phyloP scores from a whole-genome alignment of 495 filamentous ascomycete genomes.

The Neurospora sp. region DNA sequence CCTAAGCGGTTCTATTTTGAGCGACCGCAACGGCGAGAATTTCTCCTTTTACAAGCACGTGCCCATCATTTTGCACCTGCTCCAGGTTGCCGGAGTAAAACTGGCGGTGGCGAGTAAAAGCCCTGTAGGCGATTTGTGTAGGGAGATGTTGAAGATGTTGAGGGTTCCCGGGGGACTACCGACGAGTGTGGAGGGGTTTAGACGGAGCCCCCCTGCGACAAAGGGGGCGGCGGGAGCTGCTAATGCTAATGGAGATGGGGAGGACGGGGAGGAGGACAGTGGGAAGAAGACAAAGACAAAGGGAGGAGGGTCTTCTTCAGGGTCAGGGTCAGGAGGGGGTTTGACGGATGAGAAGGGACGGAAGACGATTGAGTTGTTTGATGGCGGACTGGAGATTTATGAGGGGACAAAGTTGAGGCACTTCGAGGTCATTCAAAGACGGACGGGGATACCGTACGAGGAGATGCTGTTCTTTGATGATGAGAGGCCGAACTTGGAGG shows the following conservation, averaged over 20 bases:
- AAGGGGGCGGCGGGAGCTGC: background rate
- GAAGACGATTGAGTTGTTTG: constrained; percentile 66
- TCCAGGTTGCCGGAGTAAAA: constrained; percentile 40
- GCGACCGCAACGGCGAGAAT: constrained; percentile 59
- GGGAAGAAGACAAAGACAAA: constrained; percentile 1
- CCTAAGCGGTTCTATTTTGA: constrained; percentile 35
- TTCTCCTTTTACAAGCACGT: constrained; percentile 78
- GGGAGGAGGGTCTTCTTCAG: background rate
- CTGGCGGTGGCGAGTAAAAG: constrained; percentile 80
- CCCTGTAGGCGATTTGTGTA: constrained; percentile 64
- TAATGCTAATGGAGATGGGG: background rate
- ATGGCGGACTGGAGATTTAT: constrained; percentile 76
- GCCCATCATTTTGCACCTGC: constrained; percentile 56
- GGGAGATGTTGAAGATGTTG: constrained; percentile 68
- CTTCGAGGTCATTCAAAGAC: constrained; percentile 59
- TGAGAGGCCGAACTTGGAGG: constrained; percentile 76
- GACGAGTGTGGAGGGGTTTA: background rate
- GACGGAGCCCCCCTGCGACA: background rate
- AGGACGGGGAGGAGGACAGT: background rate
- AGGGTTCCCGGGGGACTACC: constrained; percentile 33
- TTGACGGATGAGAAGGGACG: constrained; percentile 27
- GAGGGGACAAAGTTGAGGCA: constrained; percentile 79
- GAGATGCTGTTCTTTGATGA: constrained; percentile 98
- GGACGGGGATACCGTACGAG: constrained; percentile 54
- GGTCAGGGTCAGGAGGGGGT: background rate